These are phyloP conservation scores for Cinnamomum micranthum DNA, from an alignment of 164 flowering plant species.

Conservation along the genomic window DNA sequence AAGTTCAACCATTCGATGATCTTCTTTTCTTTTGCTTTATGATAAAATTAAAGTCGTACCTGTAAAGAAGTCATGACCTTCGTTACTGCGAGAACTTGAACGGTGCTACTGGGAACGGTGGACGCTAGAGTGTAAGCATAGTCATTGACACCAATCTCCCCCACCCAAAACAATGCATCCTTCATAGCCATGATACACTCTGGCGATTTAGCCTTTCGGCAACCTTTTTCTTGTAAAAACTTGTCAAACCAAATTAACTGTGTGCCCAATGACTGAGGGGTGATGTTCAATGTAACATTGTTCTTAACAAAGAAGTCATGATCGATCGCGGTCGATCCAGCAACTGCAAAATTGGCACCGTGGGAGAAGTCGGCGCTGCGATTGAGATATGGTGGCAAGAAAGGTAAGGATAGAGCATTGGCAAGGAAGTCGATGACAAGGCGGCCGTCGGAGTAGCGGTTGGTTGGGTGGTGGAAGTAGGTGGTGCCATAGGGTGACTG, in stretches of 20 bases:
- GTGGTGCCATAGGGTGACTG: constrained; percentile 40
- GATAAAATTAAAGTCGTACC: constrained; percentile 27
- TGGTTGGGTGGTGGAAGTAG: constrained; percentile 34
- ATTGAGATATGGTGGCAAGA: constrained; percentile 42
- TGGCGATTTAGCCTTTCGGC: constrained; percentile 17
- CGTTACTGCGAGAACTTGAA: constrained; percentile 40
- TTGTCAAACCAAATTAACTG: constrained; percentile 61
- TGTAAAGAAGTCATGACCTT: constrained; percentile 38
- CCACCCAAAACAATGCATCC: constrained; percentile 80
- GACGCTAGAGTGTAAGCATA: constrained; percentile 60
- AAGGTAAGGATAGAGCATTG: constrained; percentile 44
- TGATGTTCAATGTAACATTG: constrained; percentile 37
- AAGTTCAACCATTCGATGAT: too few relatives aligned
- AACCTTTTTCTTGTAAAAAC: constrained; percentile 41
- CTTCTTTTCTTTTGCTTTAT: too few relatives aligned
- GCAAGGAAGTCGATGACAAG: constrained; percentile 59
- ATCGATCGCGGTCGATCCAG: constrained; percentile 52
- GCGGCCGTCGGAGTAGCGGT: constrained; percentile 56
- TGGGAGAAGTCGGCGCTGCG: constrained; percentile 18
- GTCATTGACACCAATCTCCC: constrained; percentile 89
- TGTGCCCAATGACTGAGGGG: constrained; percentile 62
- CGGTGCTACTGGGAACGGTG: constrained; percentile 31
- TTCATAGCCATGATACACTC: constrained; percentile 29
- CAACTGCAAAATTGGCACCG: constrained; percentile 74
- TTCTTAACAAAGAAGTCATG: constrained; percentile 32